These are phyloP conservation scores for Fusarium sp. DNA, from an alignment of 2,329 filamentous ascomycete genomes.

Conservation along the genomic window DNA sequence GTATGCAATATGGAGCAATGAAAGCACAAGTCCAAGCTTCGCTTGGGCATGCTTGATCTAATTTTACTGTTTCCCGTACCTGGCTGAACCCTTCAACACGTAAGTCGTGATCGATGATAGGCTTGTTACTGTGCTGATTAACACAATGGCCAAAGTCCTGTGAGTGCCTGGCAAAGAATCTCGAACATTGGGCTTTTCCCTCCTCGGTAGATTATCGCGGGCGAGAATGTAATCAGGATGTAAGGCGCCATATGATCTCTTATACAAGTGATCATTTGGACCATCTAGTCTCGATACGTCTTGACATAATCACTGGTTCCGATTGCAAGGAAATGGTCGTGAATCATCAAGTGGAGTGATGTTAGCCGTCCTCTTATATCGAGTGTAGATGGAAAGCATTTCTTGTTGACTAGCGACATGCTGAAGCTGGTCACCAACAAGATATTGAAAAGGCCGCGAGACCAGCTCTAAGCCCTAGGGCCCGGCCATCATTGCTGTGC, in stretches of 20 bases:
- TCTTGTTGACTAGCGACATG: not conserved
- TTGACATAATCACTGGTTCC: not conserved
- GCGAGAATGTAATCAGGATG: not conserved
- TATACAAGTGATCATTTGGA: not conserved
- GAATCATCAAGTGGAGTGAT: slow-evolving; percentile 1
- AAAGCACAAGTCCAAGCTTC: not conserved
- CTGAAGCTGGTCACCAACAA: slow-evolving; percentile 4
- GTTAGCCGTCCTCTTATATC: not conserved
- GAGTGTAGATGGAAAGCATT: not conserved
- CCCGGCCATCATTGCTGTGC: not conserved
- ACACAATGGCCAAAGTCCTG: not conserved
- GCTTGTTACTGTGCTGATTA: not conserved
- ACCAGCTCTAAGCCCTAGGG: slow-evolving; percentile 26
- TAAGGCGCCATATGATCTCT: not conserved
- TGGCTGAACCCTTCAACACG: not conserved
- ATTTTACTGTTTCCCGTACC: slow-evolving; percentile 14
- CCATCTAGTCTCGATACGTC: not conserved
- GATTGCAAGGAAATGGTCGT: not conserved
- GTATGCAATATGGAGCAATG: not conserved
- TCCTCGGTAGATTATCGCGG: not conserved
- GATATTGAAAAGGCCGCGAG: slow-evolving; percentile 9
- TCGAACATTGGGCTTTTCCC: not conserved
- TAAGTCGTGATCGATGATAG: slow-evolving; percentile 1
- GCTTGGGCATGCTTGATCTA: not conserved
- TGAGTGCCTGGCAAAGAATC: not conserved